These are phyloP conservation scores for Aureobasidium pullulans DNA, from an alignment of 2,329 filamentous ascomycete species.

Conservation along the genomic window DNA sequence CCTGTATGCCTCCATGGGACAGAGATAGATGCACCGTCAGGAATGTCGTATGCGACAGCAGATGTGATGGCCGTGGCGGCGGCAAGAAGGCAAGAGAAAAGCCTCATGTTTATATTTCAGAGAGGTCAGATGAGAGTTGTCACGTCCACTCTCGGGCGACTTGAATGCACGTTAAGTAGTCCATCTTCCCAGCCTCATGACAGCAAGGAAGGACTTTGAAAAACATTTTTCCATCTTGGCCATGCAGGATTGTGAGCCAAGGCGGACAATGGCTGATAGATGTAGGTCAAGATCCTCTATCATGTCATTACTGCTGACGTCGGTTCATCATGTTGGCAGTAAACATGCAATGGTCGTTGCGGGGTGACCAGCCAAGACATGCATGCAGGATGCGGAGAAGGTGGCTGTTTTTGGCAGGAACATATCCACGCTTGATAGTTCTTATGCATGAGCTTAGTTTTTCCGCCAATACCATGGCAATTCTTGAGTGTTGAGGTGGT, in stretches of 20 bases:
- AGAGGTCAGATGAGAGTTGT: background rate
- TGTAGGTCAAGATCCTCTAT: background rate
- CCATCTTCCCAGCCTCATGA: background rate
- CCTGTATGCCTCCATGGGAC: background rate
- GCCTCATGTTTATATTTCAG: background rate
- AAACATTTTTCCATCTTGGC: conserved; percentile 11
- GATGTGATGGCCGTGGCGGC: background rate
- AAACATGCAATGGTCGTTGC: background rate
- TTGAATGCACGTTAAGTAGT: background rate
- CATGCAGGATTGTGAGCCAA: conserved; percentile 5
- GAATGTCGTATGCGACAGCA: background rate
- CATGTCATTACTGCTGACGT: background rate
- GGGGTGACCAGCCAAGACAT: conserved; percentile 5
- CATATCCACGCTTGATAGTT: background rate
- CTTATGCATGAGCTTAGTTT: background rate
- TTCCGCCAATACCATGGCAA: conserved; percentile 3
- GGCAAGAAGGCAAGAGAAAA: background rate
- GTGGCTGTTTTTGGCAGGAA: background rate
- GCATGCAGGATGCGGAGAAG: background rate
- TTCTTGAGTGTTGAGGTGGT: background rate
- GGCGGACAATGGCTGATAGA: background rate
- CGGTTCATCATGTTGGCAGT: background rate
- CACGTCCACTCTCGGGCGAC: too few relatives aligned
- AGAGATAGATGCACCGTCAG: background rate
- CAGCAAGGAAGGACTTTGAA: background rate